Conservation (phyloP, 257 asterid species). For the Coffea eugenioides region DNA sequence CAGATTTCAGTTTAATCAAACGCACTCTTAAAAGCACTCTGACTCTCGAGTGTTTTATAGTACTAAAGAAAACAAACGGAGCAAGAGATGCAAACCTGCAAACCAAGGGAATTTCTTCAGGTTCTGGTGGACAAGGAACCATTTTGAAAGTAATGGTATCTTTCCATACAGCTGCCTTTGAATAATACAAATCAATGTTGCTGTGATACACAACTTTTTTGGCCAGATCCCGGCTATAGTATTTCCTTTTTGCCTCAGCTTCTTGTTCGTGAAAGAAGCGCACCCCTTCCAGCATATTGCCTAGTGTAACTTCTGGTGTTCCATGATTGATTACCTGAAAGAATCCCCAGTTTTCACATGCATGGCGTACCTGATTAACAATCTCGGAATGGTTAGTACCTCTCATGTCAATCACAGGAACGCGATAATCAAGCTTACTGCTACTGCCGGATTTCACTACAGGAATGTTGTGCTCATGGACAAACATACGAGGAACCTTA, state of each 20-base stretch:
- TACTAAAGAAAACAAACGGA: no score
- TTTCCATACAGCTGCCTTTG: neutral
- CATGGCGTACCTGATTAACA: neutral
- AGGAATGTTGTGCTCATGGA: neutral
- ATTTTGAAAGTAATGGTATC: neutral
- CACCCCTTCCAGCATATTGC: slow-evolving; percentile 2
- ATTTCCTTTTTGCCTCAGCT: neutral
- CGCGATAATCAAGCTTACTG: neutral
- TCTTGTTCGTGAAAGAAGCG: slow-evolving; percentile 5
- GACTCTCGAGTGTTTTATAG: no score
- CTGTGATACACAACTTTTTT: neutral
- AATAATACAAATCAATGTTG: neutral
- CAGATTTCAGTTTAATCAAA: no score
- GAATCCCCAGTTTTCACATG: slow-evolving; percentile 10
- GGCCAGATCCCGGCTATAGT: neutral
- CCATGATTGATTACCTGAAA: slow-evolving; percentile 16
- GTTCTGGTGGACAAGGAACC: neutral
- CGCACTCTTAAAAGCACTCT: no score
- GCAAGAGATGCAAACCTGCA: neutral
- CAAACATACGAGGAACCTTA: slow-evolving; percentile 4
- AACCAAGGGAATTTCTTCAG: neutral
- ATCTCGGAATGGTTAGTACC: neutral
- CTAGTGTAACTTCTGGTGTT: neutral
- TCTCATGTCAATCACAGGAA: neutral
- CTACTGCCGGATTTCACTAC: neutral